These are phyloP conservation scores for Sporothrix variecibatus DNA, from an alignment of 2,329 filamentous ascomycete genomes.

Conservation along the genomic window DNA sequence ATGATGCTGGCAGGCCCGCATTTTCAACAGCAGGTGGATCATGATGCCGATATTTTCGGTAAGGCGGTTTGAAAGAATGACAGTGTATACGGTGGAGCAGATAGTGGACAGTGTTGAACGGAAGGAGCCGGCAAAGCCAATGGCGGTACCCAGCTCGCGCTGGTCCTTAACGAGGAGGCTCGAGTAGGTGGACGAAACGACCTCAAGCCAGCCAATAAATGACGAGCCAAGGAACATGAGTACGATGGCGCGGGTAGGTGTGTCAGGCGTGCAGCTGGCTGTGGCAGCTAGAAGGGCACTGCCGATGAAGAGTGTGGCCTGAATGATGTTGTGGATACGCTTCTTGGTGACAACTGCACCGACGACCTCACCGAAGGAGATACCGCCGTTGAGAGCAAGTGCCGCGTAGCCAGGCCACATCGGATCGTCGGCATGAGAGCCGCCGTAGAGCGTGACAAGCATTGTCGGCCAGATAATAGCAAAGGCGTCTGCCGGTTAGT, in stretches of 20 bases:
- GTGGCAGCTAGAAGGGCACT: constrained; percentile 38
- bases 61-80: constrained; percentile 40
- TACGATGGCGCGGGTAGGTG: constrained; percentile 33
- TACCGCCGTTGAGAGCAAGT: constrained; percentile 35
- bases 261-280: constrained; percentile 37
- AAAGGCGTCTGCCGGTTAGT: constrained; percentile 34
- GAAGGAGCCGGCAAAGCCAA: constrained; percentile 41
- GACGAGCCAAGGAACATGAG: constrained; percentile 39
- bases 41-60: constrained; percentile 35
- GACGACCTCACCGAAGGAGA: constrained; percentile 35
- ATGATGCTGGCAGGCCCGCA: constrained; percentile 42
- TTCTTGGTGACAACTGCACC: constrained; percentile 34
- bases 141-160: constrained; percentile 40
- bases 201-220: constrained; percentile 42
- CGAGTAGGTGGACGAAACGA: constrained; percentile 40
- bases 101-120: constrained; percentile 36
- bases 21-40: constrained; percentile 39
- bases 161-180: constrained; percentile 41
- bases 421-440: constrained; percentile 29
- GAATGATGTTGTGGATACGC: constrained; percentile 38
- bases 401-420: constrained; percentile 35
- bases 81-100: constrained; percentile 40
- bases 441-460: constrained; percentile 38
- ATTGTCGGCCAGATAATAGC: constrained; percentile 43
- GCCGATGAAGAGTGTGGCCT: constrained; percentile 37